phyloP scores from a whole-genome alignment of 768 basidiomycete genomes.

The Leccinum obscurum region DNA sequence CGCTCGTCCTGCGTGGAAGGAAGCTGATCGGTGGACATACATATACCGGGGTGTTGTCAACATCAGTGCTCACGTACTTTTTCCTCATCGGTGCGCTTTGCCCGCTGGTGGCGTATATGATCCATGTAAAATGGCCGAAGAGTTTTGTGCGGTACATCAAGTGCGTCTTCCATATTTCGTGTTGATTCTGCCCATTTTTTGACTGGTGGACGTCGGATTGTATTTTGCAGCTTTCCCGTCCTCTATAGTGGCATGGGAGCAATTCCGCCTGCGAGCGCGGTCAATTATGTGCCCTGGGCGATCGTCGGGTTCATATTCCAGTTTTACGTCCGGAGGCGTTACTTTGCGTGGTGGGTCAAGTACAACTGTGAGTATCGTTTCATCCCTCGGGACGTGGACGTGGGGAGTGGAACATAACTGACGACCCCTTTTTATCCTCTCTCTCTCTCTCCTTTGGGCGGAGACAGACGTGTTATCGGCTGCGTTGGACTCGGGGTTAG shows the following conservation, averaged over 20 bases:
- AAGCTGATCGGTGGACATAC: not conserved
- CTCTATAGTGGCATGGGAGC: not conserved
- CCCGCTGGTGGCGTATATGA: slow-evolving; percentile 55
- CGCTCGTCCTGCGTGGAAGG: not conserved
- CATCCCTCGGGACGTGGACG: not conserved
- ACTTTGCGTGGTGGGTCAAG: slow-evolving; percentile 73
- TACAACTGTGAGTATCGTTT: slow-evolving; percentile 36
- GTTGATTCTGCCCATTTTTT: not conserved
- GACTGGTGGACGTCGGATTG: not conserved
- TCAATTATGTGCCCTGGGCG: slow-evolving; percentile 67
- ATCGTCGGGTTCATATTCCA: slow-evolving; percentile 69
- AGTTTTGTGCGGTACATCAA: slow-evolving; percentile 63
- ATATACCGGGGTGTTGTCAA: slow-evolving; percentile 9
- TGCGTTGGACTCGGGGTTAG: slow-evolving; percentile 68
- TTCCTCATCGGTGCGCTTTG: slow-evolving; percentile 74
- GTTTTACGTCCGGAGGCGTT: slow-evolving; percentile 54
- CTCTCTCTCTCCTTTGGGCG: not conserved
- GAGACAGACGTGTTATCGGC: slow-evolving; percentile 64
- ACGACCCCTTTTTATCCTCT: not conserved
- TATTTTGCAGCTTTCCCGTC: not conserved
- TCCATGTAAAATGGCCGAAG: slow-evolving; percentile 62
- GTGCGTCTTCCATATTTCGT: slow-evolving; percentile 35
- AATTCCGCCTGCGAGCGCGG: slow-evolving; percentile 67
- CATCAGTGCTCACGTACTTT: slow-evolving; percentile 55
- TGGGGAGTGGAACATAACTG: slow-evolving; percentile 15